These are phyloP conservation scores for Microdochium trichocladiopsis DNA, from an alignment of 2,329 filamentous ascomycete genomes.

Conservation along the genomic window DNA sequence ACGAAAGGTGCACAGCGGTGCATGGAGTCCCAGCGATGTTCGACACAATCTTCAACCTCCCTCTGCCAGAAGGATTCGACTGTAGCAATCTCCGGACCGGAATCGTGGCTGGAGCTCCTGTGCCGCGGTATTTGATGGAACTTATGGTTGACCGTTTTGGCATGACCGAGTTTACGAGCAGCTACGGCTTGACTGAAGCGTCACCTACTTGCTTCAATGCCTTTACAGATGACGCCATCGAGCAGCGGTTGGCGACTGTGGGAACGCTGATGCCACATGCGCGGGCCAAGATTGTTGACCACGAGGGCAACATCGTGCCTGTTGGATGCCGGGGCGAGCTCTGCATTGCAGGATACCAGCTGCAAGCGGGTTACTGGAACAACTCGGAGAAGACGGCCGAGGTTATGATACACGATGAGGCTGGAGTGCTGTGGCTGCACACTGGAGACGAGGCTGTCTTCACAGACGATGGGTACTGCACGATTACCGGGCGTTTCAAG, in stretches of 20 bases:
- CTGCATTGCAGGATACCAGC: conserved; percentile 71
- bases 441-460: conserved; percentile 66
- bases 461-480: conserved; percentile 62
- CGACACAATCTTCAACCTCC: conserved; percentile 51
- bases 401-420: conserved; percentile 44
- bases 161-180: conserved; percentile 68
- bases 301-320: conserved; percentile 57
- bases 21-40: conserved; percentile 85
- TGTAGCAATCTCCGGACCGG: conserved; percentile 59
- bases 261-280: conserved; percentile 71
- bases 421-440: conserved; percentile 52
- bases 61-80: conserved; percentile 31
- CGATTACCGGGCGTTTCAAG: conserved; percentile 70
- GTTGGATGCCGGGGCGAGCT: conserved; percentile 65
- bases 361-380: conserved; percentile 61
- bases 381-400: conserved; percentile 68
- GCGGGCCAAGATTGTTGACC: conserved; percentile 70
- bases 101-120: conserved; percentile 72
- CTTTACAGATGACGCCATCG: conserved; percentile 64
- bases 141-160: conserved; percentile 63
- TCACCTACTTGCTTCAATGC: conserved; percentile 78
- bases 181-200: conserved; percentile 70
- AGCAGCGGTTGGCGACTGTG: conserved; percentile 62
- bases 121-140: conserved; percentile 70
- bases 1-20: conserved; percentile 65